Evolutionary conservation across 176 grass and related monocot species (phyloP), one percentile per base, ranked within the genome.

Genomic region (Cenchrus americanus): DNA sequence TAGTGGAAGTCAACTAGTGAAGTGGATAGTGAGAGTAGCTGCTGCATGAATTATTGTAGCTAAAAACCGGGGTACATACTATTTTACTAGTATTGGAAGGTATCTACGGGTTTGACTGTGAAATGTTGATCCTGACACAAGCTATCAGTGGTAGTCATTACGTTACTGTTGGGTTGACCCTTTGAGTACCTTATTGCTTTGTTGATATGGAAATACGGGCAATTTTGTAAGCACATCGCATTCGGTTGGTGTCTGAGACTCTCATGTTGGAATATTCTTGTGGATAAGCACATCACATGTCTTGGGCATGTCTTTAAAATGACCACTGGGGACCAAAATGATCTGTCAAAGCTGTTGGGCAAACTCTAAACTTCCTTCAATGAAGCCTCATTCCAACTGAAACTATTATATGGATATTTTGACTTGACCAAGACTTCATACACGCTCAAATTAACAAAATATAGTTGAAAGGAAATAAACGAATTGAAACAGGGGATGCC

Each of bases 201-300:
- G 67, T 46, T 14, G 69, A 76, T 41, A 48, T 76, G 71, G 42
- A 69, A 77, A 83, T 51, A 23, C 87, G 17, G 63, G 77, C 27
- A 71, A 51, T 90, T 84, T 37, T 59, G 30, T 71, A 42, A 71
- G 55, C 50, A 75, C 26, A 64, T 17, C 9, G 0, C 44, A 70
- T 37, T 71, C 83, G 44, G 23, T 64, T 62, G 75, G 55, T 62
- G 88, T 88, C 67, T 84, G 7, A 21, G 83, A 74, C 80, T 86
- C 70, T 90, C 40, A 47, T 83, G 68, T 57, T 64, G 86, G 83
- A 83, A 86, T 91, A 89, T 89, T 88, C 89, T 71, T 91, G 58
- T 86, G 55, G 10, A 65, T 83, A 72, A 81, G 80, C 76, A 87
- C 80, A 58, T 74, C 53, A 62, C 72, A 62, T 87, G 72, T 10